A percentile compares a stretch with the other conserved stretches of the same genome.
These are phyloP conservation scores for Gaertneriomyces semiglobifer DNA, from an alignment of 192 early-diverging fungal genomes.

Conservation along the genomic window DNA sequence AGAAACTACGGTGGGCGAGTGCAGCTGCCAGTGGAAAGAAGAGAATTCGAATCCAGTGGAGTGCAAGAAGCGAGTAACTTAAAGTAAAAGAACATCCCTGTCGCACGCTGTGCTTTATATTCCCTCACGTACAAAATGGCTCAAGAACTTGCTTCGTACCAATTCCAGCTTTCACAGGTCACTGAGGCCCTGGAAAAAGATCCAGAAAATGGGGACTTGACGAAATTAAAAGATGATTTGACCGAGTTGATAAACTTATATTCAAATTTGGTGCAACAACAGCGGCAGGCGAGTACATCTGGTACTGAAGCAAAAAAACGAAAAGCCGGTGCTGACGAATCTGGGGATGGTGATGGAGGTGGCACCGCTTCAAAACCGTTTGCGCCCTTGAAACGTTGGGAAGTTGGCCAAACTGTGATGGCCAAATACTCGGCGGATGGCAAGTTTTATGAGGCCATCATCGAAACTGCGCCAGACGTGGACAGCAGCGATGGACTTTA, in stretches of 20 bases:
- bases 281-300: constrained; percentile 1
- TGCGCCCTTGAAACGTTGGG: constrained; percentile 11
- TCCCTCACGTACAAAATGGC: constrained; percentile 13
- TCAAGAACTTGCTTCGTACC: constrained; percentile 56
- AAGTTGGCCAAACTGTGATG: constrained; percentile 53
- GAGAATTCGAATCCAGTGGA: no score
- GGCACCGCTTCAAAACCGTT: constrained; percentile 5
- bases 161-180: constrained; percentile 69
- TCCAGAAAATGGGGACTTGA: constrained; percentile 66
- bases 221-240: constrained; percentile 63
- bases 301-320: constrained; percentile 1
- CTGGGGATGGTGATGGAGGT: not conserved
- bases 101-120: no score
- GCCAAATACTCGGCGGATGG: constrained; percentile 67
- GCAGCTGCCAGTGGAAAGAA: no score
- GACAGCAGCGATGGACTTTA: constrained; percentile 1
- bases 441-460: constrained; percentile 61
- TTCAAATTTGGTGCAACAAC: constrained; percentile 13
- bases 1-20: no score
- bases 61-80: no score
- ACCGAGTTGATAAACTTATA: constrained; percentile 64
- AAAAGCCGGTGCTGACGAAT: not conserved
- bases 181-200: constrained; percentile 65
- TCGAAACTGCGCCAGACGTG: constrained; percentile 47
- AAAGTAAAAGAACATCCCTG: no score